A percentile compares a stretch with the other conserved stretches of the same genome.
phyloP scores from a whole-genome alignment of 1,284 basidiomycete genomes.

The Malassezia restricta region DNA sequence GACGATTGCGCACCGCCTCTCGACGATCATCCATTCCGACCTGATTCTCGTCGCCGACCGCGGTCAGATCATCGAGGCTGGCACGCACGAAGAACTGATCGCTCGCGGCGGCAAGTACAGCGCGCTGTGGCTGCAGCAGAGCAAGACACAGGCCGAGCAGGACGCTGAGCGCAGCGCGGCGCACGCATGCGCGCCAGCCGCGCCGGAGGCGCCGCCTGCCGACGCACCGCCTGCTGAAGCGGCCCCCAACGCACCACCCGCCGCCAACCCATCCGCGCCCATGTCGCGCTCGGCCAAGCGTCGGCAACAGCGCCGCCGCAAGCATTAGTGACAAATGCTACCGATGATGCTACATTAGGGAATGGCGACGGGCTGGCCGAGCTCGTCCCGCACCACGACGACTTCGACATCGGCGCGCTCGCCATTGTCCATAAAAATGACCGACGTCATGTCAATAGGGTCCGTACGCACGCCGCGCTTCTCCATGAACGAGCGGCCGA shows the following conservation, averaged over 20 bases:
- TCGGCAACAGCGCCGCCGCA: background rate
- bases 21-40: slow-evolving; percentile 44
- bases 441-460: slow-evolving; percentile 60
- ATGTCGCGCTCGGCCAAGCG: background rate
- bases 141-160: slow-evolving; percentile 42
- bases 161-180: slow-evolving; percentile 15
- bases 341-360: slow-evolving; percentile 16
- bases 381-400: slow-evolving; percentile 44
- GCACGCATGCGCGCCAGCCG: background rate
- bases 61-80: slow-evolving; percentile 31
- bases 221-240: background rate
- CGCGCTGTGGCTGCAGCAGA: slow-evolving; percentile 42
- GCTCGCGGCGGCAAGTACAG: slow-evolving; percentile 27
- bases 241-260: background rate
- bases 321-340: background rate
- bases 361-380: slow-evolving; percentile 43
- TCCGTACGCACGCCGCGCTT: slow-evolving; percentile 60
- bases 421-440: slow-evolving; percentile 87
- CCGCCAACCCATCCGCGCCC: background rate
- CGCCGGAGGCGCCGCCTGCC: background rate
- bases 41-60: slow-evolving; percentile 36
- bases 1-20: slow-evolving; percentile 44
- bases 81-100: slow-evolving; percentile 39
- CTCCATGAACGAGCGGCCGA: slow-evolving; percentile 88
- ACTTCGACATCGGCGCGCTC: slow-evolving; percentile 54